phyloP scores from a whole-genome alignment of 2,329 filamentous ascomycete species.

The Sporothrix globosa region DNA sequence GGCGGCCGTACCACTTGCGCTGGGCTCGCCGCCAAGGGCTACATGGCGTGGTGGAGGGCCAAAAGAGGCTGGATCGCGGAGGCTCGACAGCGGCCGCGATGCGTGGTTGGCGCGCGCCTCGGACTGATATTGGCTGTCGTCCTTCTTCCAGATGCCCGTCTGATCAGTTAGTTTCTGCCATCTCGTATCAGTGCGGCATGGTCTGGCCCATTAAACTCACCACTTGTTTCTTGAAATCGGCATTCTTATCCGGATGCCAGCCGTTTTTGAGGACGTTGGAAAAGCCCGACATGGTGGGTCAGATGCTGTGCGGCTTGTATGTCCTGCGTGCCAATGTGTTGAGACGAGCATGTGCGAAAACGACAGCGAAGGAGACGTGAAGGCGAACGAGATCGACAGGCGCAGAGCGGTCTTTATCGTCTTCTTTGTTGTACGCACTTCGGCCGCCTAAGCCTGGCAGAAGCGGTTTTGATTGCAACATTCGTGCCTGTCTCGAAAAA shows the following conservation, averaged over 20 bases:
- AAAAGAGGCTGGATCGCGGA: constrained; percentile 78
- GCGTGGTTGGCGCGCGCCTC: constrained; percentile 44
- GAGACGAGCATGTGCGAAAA: background rate
- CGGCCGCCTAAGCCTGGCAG: constrained; percentile 14
- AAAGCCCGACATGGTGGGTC: constrained; percentile 49
- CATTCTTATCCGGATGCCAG: constrained; percentile 56
- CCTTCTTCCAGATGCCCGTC: constrained; percentile 41
- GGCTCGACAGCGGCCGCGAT: constrained; percentile 65
- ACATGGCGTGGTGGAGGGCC: constrained; percentile 75
- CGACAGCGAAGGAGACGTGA: background rate
- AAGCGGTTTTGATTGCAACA: constrained; percentile 13
- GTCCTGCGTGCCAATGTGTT: background rate
- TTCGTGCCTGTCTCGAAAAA: background rate
- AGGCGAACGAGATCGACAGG: background rate
- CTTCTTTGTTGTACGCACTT: background rate
- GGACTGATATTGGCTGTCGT: constrained; percentile 38
- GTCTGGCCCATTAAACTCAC: constrained; percentile 44
- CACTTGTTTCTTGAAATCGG: constrained; percentile 50
- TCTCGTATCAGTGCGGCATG: background rate
- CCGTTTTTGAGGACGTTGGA: constrained; percentile 39
- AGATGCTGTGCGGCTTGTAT: background rate
- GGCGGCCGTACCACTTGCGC: constrained; percentile 37
- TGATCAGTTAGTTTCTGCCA: constrained; percentile 17
- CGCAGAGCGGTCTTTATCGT: background rate
- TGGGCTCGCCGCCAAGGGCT: constrained; percentile 35